Evolutionary conservation across 495 filamentous ascomycete species (phyloP).

Genomic region (Pseudomonodictys pantanalensis): DNA sequence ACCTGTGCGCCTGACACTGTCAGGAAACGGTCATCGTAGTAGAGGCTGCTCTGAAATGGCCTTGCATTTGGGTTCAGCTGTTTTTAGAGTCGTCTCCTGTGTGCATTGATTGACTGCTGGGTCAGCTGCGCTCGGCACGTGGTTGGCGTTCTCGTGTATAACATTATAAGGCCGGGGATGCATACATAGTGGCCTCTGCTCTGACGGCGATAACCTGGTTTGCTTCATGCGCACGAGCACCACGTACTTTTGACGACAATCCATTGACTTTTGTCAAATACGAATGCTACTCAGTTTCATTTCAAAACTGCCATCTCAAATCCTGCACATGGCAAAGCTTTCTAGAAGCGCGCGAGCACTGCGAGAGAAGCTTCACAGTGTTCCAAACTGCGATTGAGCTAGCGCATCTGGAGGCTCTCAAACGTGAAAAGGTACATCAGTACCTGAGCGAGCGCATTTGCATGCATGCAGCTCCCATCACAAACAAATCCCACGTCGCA

Average conservation of each 20-base stretch:
- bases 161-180: background rate
- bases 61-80: background rate
- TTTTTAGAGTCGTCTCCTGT: background rate
- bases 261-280: background rate
- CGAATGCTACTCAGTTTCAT: background rate
- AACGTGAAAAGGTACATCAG: too few relatives aligned
- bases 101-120: background rate
- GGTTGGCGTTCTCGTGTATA: background rate
- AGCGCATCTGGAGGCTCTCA: too few relatives aligned
- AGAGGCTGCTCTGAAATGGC: background rate
- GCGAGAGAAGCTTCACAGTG: too few relatives aligned
- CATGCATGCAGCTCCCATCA: background rate
- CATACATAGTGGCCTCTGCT: background rate
- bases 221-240: conserved; percentile 7
- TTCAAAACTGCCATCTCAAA: background rate
- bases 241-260: background rate
- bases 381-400: too few relatives aligned
- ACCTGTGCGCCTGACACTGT: conserved; percentile 29
- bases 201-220: background rate
- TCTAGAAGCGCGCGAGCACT: too few relatives aligned
- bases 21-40: conserved; percentile 6
- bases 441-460: background rate
- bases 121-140: background rate
- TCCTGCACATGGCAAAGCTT: too few relatives aligned
- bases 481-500: background rate